These are phyloP conservation scores for Dimocarpus longan DNA, from an alignment of 345 rosid species.

Conservation along the genomic window DNA sequence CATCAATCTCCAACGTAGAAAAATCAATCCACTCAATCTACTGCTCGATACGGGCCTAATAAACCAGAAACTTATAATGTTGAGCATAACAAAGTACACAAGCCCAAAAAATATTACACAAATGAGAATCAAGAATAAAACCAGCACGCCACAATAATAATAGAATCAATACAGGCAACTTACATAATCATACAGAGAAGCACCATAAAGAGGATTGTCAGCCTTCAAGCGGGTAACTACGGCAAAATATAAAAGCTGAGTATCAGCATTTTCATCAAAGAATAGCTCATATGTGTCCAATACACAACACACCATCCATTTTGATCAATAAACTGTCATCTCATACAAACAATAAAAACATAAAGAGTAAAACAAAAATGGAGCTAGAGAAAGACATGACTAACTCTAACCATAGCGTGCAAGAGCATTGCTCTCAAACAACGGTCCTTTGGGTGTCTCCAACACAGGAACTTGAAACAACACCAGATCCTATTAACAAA, in stretches of 20 bases:
- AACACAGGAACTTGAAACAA: slow-evolving; percentile 77
- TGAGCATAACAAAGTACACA: slow-evolving; percentile 2
- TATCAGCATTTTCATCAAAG: background rate
- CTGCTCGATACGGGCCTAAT: slow-evolving; percentile 83
- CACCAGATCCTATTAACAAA: background rate
- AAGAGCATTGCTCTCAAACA: slow-evolving; percentile 98
- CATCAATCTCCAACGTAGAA: slow-evolving; percentile 74
- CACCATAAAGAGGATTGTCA: slow-evolving; percentile 65
- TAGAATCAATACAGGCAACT: slow-evolving; percentile 13
- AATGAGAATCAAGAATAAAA: background rate
- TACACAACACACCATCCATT: background rate
- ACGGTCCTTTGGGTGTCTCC: slow-evolving; percentile 89
- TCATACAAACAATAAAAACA: background rate
- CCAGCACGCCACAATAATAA: background rate
- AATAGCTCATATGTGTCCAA: too few species aligned
- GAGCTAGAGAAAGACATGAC: background rate
- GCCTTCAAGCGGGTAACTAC: slow-evolving; percentile 74
- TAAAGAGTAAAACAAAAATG: too few species aligned
- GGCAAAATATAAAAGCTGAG: slow-evolving; percentile 12
- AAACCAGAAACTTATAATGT: slow-evolving; percentile 9
- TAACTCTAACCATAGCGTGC: slow-evolving; percentile 71
- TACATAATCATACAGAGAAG: slow-evolving; percentile 75
- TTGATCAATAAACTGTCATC: background rate
- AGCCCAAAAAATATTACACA: background rate
- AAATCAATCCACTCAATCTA: slow-evolving; percentile 99